Percentiles rank a stretch among this genome's conserved stretches.
phyloP scores from a whole-genome alignment of 2,329 filamentous ascomycete genomes.

The Trichoderma simmonsii region DNA sequence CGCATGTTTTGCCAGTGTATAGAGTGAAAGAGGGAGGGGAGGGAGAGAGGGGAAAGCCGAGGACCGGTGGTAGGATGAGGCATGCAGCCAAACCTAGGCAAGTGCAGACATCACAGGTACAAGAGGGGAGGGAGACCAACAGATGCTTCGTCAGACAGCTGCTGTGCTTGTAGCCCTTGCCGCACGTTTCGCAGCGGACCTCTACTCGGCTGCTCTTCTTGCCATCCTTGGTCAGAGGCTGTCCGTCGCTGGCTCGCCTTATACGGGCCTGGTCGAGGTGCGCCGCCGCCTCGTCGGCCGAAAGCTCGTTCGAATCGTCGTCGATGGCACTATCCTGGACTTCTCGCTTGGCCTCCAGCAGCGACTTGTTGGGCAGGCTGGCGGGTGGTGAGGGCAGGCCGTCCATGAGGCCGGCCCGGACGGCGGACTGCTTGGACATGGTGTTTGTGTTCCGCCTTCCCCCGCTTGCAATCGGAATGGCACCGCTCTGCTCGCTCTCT shows the following conservation, averaged over 20 bases:
- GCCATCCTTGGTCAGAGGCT: constrained; percentile 75
- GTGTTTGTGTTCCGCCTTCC: constrained; percentile 59
- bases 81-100: constrained; percentile 20
- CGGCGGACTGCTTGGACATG: constrained; percentile 60
- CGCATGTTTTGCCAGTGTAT: background rate
- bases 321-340: constrained; percentile 62
- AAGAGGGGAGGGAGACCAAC: constrained; percentile 70
- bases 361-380: constrained; percentile 60
- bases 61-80: background rate
- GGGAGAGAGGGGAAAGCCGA: background rate
- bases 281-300: constrained; percentile 51
- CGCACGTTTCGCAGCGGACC: constrained; percentile 94
- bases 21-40: background rate
- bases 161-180: constrained; percentile 99
- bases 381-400: constrained; percentile 63
- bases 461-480: constrained; percentile 55
- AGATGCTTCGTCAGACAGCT: constrained; percentile 99
- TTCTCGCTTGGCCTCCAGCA: constrained; percentile 47
- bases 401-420: constrained; percentile 50
- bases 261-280: constrained; percentile 50
- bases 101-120: constrained; percentile 3
- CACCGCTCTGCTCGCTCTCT: constrained; percentile 58
- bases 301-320: constrained; percentile 61
- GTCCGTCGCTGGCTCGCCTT: constrained; percentile 78
- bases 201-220: constrained; percentile 81